Evolutionary conservation across 768 basidiomycete species (phyloP), one percentile per base, ranked within the genome.

Genomic region (Hygrophoropsis aurantiaca): DNA sequence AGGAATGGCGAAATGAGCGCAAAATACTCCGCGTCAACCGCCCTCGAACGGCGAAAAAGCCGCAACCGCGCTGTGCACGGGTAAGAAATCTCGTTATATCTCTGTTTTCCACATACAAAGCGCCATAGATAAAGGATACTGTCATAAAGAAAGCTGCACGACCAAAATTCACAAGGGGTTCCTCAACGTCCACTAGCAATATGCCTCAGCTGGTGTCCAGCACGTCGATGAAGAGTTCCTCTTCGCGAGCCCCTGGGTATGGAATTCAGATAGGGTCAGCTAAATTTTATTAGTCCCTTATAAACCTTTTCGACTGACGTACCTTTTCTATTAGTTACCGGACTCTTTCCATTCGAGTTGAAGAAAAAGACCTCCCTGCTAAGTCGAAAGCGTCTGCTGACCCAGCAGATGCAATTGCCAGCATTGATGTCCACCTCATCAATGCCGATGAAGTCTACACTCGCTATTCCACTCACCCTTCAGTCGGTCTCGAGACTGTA

Each of bases 401-500:
- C 33, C 60, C 67, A 11, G 60, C 60, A 15, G 43, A 59, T 42
- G 64, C 57, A 44, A 62, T 74, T 57, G 48, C 66, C 34, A 51
- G 62, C 21, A 69, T 79, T 49, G 74, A 79, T 44, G 74, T 69
- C 54, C 76, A 79, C 48, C 53, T 57, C 25, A 49, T 75, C 3
- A n/a, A 62, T 2, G 44, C 54, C 2, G 64, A 71, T 2, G 77
- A 79, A 15, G 66, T 72, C 8, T 67, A 74, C 33, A 62, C 68
- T 21, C 67, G 75, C 15, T 66, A 81, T 13, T 65, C 67, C 2
- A 73, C 73, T 20, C 77, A 77, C 13, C 64, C 68, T 1, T 68
- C 63, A 21, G 58, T 65, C 2, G 82, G 82, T 13, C 64, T 84
- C 11, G 82, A 84, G 39, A 49, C 51, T 2, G 59, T 69, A 2